A percentile compares a stretch with the other conserved stretches of the same genome.
These are phyloP conservation scores for Staphylotrichum tortipilum DNA, from an alignment of 495 filamentous ascomycete genomes.

Conservation along the genomic window DNA sequence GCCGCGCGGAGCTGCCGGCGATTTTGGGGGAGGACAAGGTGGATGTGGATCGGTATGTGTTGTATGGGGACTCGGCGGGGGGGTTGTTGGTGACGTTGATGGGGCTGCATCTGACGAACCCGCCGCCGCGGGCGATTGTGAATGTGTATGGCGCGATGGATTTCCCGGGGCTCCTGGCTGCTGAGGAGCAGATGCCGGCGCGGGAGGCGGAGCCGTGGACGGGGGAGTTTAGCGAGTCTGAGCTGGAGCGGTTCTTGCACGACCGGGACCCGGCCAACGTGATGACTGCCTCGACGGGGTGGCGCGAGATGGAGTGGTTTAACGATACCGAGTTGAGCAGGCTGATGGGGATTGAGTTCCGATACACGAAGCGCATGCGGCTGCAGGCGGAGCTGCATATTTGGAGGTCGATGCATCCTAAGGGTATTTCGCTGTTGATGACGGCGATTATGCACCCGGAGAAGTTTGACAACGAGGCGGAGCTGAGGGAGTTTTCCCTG, in stretches of 20 bases:
- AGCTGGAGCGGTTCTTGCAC: slow-evolving; percentile 12
- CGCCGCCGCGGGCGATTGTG: slow-evolving; percentile 15
- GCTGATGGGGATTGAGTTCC: slow-evolving; percentile 14
- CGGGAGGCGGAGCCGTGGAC: slow-evolving; percentile 3
- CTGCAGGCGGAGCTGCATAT: slow-evolving; percentile 20
- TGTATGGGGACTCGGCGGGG: slow-evolving; percentile 22
- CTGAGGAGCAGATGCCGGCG: neutral
- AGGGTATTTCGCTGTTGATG: neutral
- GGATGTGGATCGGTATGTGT: slow-evolving; percentile 21
- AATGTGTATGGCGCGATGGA: slow-evolving; percentile 21
- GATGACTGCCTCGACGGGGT: slow-evolving; percentile 14
- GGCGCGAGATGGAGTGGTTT: slow-evolving; percentile 14
- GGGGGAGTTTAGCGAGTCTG: slow-evolving; percentile 14
- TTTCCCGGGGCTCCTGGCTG: slow-evolving; percentile 6
- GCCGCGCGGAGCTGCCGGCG: slow-evolving; percentile 10
- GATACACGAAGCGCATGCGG: slow-evolving; percentile 10
- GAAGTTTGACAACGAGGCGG: slow-evolving; percentile 11
- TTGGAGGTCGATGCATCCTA: neutral
- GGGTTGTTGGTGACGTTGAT: slow-evolving; percentile 17
- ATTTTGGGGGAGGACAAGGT: slow-evolving; percentile 16
- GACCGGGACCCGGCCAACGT: slow-evolving; percentile 13
- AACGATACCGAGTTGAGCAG: slow-evolving; percentile 10
- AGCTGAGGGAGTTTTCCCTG: slow-evolving; percentile 5
- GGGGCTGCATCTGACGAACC: slow-evolving; percentile 4
- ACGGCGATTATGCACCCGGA: slow-evolving; percentile 12